Evolutionary conservation across 1,284 basidiomycete species (phyloP), one percentile per base, ranked within the genome.

Genomic region (Stygiomarasmius scandens): DNA sequence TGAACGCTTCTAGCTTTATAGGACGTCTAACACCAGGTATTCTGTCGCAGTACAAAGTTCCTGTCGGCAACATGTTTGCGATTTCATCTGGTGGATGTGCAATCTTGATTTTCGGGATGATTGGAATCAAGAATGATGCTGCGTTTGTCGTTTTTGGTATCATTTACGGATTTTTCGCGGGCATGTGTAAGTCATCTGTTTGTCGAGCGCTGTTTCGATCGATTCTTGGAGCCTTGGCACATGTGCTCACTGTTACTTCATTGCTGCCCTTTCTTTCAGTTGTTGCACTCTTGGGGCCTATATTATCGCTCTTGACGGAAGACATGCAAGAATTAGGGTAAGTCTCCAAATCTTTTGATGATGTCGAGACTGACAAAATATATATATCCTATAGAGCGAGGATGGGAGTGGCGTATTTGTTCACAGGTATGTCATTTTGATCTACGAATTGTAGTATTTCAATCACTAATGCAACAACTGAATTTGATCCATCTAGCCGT

Each of bases 141-240:
- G 61, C 68, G 19, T 61, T 70, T 1, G 61, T 71, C 9, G 41
- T 65, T 0, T 58, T 75, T 29, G 68, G 64, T 1, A 54, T 72
- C 14, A 44, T 72, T 0, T 76, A 71, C 53, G 72, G 72, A 9
- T 66, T 70, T 52, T 66, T 67, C 25, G 57, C 66, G 5, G 71
- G 71, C 9, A 51, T 62, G 2, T 68, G 68, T 70, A 49, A 51
- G 64, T 54, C 19, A 41, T 41, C 38, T 19, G 8, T 41, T 20
- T 19, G n/a, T 56, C 25, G 5, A 12, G 29, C 29, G 5, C 29
- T 32, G 5, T 32, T 32, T 32, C 29, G 12, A 6, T 32, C 29
- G 29, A 32, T 32, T 12, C 5, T 32, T 32, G 29, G 29, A 32
- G 14, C 12, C 16, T 14, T 22, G 34, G 19, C 8, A 25, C 43